These are phyloP conservation scores for Ambispora gerdemannii DNA, from an alignment of 192 early-diverging fungal genomes.

Conservation along the genomic window DNA sequence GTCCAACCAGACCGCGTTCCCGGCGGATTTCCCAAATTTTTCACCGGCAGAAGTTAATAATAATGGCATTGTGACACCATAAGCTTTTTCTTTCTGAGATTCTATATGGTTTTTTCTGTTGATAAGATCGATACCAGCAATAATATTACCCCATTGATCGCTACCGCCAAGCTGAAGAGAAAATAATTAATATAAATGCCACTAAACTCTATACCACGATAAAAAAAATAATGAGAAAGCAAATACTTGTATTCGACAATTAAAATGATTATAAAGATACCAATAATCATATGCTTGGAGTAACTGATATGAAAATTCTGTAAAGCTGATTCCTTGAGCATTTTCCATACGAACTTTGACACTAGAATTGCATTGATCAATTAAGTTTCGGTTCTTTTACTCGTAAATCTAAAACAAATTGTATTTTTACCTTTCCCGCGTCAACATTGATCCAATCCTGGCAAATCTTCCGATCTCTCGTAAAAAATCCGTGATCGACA, in stretches of 20 bases:
- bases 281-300: slow-evolving; percentile 94
- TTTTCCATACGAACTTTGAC: slow-evolving; percentile 77
- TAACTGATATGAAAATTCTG: slow-evolving; percentile 95
- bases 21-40: slow-evolving; percentile 97
- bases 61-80: slow-evolving; percentile 84
- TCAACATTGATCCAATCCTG: slow-evolving; percentile 81
- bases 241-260: slow-evolving; percentile 63
- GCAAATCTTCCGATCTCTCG: slow-evolving; percentile 74
- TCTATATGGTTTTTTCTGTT: slow-evolving; percentile 49
- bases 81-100: slow-evolving; percentile 39
- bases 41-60: slow-evolving; percentile 84
- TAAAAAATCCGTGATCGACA: slow-evolving; percentile 76
- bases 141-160: slow-evolving; percentile 98
- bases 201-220: no score
- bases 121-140: slow-evolving; percentile 89
- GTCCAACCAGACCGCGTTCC: slow-evolving; percentile 95
- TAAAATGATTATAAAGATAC: slow-evolving; percentile 65
- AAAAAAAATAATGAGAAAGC: slow-evolving; percentile 6
- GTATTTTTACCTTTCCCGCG: slow-evolving; percentile 71
- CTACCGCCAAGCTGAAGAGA: slow-evolving; percentile 78
- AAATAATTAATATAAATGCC: neutral
- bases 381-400: no score
- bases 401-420: neutral
- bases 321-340: slow-evolving; percentile 87
- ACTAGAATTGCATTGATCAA: no score